phyloP scores from a whole-genome alignment of 2,329 filamentous ascomycete genomes.

The Stagonosporopsis vannaccii region DNA sequence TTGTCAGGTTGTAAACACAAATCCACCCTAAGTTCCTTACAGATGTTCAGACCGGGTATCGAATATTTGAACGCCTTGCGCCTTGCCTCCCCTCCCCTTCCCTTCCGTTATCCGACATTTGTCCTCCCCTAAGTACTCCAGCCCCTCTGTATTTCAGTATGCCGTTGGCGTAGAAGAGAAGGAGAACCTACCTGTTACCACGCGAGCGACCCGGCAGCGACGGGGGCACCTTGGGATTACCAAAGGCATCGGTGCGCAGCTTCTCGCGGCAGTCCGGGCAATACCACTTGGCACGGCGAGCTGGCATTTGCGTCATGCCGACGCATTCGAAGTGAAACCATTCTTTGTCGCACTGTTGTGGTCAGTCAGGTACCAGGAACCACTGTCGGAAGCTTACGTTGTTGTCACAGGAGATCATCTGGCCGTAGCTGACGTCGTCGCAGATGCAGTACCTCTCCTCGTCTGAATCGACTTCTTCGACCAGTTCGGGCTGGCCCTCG shows the following conservation, averaged over 20 bases:
- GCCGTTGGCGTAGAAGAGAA: slow-evolving; percentile 24
- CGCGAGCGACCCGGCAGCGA: slow-evolving; percentile 41
- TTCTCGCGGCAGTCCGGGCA: slow-evolving; percentile 71
- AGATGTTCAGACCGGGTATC: slow-evolving; percentile 9
- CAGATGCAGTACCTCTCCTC: slow-evolving; percentile 81
- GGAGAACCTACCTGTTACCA: slow-evolving; percentile 43
- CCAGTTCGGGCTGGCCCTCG: slow-evolving; percentile 35
- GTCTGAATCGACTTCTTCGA: slow-evolving; percentile 70
- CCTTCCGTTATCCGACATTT: too few species aligned
- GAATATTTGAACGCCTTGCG: slow-evolving; percentile 12
- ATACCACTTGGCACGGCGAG: slow-evolving; percentile 81
- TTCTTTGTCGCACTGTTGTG: slow-evolving; percentile 72
- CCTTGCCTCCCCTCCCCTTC: not conserved
- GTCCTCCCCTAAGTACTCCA: slow-evolving; percentile 45
- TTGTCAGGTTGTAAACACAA: not conserved
- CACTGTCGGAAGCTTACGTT: slow-evolving; percentile 56
- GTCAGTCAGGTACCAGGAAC: slow-evolving; percentile 24
- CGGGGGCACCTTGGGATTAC: slow-evolving; percentile 43
- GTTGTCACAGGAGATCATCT: slow-evolving; percentile 86
- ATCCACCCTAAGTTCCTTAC: not conserved
- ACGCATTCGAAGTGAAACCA: slow-evolving; percentile 89
- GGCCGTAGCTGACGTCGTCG: slow-evolving; percentile 80
- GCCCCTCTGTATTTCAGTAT: slow-evolving; percentile 45
- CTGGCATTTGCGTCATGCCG: slow-evolving; percentile 68
- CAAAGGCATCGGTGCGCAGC: slow-evolving; percentile 42